phyloP scores from a whole-genome alignment of 371 early-diverging fungal genomes.

The Mortierella sp. region DNA sequence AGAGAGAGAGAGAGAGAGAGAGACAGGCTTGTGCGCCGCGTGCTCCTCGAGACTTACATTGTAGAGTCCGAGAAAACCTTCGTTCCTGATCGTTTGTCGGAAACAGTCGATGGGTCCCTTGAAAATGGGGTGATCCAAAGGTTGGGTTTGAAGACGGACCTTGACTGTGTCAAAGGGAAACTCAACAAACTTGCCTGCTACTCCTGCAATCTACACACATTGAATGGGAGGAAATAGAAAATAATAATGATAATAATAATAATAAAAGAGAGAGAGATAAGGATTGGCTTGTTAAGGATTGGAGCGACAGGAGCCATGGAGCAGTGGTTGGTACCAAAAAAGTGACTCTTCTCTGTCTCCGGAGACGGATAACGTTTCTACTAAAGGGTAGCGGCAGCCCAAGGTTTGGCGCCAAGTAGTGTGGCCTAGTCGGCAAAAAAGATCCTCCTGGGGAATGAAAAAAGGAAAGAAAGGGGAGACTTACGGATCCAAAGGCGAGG shows the following conservation, averaged over 20 bases:
- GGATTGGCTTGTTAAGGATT: background rate
- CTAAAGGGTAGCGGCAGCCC: no score
- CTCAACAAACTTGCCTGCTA: slow-evolving; percentile 93
- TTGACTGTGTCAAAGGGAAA: slow-evolving; percentile 98
- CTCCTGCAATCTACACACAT: slow-evolving; percentile 75
- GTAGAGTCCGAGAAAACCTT: slow-evolving; percentile 85
- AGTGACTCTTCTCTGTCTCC: no score
- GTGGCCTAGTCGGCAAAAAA: no score
- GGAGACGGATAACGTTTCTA: no score
- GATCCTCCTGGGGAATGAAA: no score
- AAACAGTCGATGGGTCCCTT: slow-evolving; percentile 90
- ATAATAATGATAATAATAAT: background rate
- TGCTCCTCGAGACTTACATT: slow-evolving; percentile 73
- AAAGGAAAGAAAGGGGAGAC: background rate
- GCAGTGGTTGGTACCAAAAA: no score
- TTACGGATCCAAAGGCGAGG: slow-evolving; percentile 55
- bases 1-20: background rate
- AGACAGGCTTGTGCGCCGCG: no score
- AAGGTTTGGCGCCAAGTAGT: no score
- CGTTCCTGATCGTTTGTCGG: slow-evolving; percentile 68
- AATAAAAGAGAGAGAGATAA: background rate
- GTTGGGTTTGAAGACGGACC: slow-evolving; percentile 92
- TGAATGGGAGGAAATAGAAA: background rate
- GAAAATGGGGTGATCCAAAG: slow-evolving; percentile 74
- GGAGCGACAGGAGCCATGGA: no score